Conservation (phyloP, 805 yeast species). For the Vanderwaltozyma tropicalis region DNA sequence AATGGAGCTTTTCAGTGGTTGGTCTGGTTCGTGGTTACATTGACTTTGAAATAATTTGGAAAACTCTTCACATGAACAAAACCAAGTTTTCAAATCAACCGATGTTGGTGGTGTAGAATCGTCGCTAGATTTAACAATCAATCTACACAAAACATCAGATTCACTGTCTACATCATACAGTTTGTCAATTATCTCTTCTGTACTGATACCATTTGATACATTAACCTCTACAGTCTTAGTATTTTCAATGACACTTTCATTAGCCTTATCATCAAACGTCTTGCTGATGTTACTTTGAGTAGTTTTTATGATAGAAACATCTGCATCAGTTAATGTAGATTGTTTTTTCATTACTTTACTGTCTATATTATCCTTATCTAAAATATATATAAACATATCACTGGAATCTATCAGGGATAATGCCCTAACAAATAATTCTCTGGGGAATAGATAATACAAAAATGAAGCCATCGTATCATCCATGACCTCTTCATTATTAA, state of each 20-base stretch:
- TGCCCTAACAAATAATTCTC: slow-evolving; percentile 26
- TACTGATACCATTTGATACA: neutral
- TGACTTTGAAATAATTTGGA: slow-evolving; percentile 12
- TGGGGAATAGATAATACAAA: slow-evolving; percentile 24
- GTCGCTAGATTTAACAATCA: slow-evolving; percentile 17
- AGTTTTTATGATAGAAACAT: neutral
- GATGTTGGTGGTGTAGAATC: slow-evolving; percentile 15
- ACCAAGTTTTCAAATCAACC: slow-evolving; percentile 25
- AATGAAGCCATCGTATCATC: slow-evolving; percentile 25
- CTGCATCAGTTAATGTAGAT: neutral
- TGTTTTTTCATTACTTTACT: neutral
- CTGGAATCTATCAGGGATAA: slow-evolving; percentile 26
- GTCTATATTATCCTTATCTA: slow-evolving; percentile 2
- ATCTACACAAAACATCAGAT: slow-evolving; percentile 7
- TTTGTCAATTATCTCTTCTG: neutral
- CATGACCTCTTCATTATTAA: slow-evolving; percentile 14
- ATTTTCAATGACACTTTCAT: neutral
- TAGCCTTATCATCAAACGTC: neutral
- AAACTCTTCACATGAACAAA: slow-evolving; percentile 28
- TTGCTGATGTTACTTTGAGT: neutral
- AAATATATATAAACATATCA: slow-evolving; percentile 26
- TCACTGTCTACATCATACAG: slow-evolving; percentile 11
- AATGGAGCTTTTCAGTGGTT: slow-evolving; percentile 3
- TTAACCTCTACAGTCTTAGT: neutral
- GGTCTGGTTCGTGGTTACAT: neutral